Percentiles rank a stretch among this genome's conserved stretches.
Conservation (phyloP, 331 rosid genomes). For the Phaseolus coccineus region DNA sequence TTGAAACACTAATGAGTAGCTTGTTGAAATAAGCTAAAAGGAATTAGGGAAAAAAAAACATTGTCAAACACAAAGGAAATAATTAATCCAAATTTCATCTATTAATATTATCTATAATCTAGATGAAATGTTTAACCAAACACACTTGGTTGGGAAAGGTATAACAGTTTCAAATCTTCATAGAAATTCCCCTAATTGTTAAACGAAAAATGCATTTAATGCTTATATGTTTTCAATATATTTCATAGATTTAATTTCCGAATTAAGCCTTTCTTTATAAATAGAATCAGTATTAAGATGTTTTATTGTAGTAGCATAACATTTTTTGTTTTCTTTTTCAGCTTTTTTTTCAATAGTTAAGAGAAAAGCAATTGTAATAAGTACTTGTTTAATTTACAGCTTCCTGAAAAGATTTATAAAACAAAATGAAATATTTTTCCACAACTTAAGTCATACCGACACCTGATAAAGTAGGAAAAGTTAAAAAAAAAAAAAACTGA, state of each 20-base stretch:
- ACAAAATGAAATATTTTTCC: neutral
- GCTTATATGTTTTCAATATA: neutral
- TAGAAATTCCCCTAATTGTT: neutral
- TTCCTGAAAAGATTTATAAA: neutral
- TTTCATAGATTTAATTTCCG: neutral
- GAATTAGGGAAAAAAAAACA: too few species aligned
- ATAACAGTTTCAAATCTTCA: neutral
- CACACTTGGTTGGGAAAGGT: neutral
- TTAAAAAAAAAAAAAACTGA: neutral
- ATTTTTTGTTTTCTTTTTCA: neutral
- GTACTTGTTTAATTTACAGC: neutral
- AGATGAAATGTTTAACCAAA: too few species aligned
- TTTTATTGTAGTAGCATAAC: neutral
- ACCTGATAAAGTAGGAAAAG: neutral
- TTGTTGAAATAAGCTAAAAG: too few species aligned
- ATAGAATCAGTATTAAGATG: neutral
- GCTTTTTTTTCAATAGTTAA: neutral
- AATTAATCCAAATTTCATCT: too few species aligned
- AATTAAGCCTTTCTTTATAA: neutral
- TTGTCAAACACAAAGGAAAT: too few species aligned
- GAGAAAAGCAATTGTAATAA: neutral
- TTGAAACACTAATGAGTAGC: too few species aligned
- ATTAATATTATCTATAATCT: too few species aligned
- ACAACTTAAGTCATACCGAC: neutral
- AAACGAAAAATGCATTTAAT: neutral